Percentiles rank a stretch among this genome's conserved stretches.
phyloP scores from a whole-genome alignment of 805 yeast genomes.

The Helenozyma rhizophorensis region DNA sequence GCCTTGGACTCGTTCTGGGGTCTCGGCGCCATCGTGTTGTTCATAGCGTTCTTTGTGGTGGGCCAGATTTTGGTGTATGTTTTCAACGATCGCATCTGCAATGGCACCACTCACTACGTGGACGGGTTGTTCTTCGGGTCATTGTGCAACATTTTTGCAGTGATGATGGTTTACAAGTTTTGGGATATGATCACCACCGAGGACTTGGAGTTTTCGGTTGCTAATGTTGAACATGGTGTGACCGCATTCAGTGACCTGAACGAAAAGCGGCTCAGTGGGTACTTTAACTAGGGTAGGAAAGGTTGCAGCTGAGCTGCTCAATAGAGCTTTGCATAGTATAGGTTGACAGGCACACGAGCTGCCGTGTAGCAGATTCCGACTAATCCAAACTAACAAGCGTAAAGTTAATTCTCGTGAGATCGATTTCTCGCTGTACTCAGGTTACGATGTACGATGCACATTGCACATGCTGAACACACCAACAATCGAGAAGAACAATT shows the following conservation, averaged over 20 bases:
- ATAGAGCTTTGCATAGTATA: too few species aligned
- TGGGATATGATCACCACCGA: slow-evolving; percentile 97
- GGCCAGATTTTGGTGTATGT: slow-evolving; percentile 80
- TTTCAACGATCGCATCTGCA: slow-evolving; percentile 63
- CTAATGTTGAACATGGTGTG: slow-evolving; percentile 38
- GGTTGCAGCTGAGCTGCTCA: too few species aligned
- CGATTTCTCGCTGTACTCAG: too few species aligned
- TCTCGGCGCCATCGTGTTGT: slow-evolving; percentile 73
- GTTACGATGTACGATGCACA: too few species aligned
- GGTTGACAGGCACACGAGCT: too few species aligned
- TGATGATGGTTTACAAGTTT: slow-evolving; percentile 93
- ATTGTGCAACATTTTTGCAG: slow-evolving; percentile 69
- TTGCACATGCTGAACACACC: too few species aligned
- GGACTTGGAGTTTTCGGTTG: slow-evolving; percentile 87
- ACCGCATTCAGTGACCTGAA: slow-evolving; percentile 25
- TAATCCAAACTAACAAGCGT: too few species aligned
- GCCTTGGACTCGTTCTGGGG: slow-evolving; percentile 84
- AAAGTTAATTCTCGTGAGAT: too few species aligned
- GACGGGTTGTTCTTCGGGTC: slow-evolving; percentile 89
- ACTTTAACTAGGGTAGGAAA: slow-evolving; percentile 6
- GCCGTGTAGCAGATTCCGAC: too few species aligned
- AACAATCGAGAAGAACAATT: too few species aligned
- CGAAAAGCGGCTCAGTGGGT: slow-evolving; percentile 25
- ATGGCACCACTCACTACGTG: slow-evolving; percentile 72
- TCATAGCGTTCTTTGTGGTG: slow-evolving; percentile 65